Conservation (phyloP, 371 early-diverging fungal species). For the Mucor saturninus region DNA sequence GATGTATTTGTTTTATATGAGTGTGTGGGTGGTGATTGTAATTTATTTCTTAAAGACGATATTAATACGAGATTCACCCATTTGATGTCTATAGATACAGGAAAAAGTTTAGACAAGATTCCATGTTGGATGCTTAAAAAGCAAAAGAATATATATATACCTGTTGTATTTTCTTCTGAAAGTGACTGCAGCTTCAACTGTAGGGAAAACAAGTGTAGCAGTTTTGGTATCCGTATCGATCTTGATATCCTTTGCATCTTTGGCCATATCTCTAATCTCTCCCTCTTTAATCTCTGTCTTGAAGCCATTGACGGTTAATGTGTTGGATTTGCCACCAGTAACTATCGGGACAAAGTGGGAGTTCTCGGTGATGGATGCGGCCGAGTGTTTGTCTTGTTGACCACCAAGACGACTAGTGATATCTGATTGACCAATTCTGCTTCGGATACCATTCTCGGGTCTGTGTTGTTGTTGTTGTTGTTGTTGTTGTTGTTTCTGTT, state of each 20-base stretch:
- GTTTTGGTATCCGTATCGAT: not conserved
- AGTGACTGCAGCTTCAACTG: slow-evolving; percentile 18
- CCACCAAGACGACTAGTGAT: slow-evolving; percentile 11
- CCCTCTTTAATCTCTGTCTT: not conserved
- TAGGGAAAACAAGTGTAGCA: slow-evolving; percentile 6
- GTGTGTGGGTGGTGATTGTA: not conserved
- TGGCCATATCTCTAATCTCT: slow-evolving; percentile 8
- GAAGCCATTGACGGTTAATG: slow-evolving; percentile 7
- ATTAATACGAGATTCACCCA: slow-evolving; percentile 16
- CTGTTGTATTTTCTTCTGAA: slow-evolving; percentile 25
- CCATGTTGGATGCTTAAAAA: not conserved
- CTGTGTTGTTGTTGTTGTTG: not conserved
- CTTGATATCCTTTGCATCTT: slow-evolving; percentile 5
- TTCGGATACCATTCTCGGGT: not conserved
- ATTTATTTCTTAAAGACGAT: slow-evolving; percentile 20
- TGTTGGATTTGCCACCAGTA: slow-evolving; percentile 15
- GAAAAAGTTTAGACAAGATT: not conserved
- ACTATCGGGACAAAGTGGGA: slow-evolving; percentile 6
- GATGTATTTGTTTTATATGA: too few species aligned
- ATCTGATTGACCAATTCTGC: not conserved
- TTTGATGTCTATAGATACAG: not conserved
- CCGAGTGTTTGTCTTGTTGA: not conserved
- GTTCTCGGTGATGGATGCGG: not conserved
- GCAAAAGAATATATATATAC: slow-evolving; percentile 1
- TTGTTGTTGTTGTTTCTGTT: too few species aligned